phyloP scores from a whole-genome alignment of 2,329 filamentous ascomycete species.

The Cercospora nicotianae region DNA sequence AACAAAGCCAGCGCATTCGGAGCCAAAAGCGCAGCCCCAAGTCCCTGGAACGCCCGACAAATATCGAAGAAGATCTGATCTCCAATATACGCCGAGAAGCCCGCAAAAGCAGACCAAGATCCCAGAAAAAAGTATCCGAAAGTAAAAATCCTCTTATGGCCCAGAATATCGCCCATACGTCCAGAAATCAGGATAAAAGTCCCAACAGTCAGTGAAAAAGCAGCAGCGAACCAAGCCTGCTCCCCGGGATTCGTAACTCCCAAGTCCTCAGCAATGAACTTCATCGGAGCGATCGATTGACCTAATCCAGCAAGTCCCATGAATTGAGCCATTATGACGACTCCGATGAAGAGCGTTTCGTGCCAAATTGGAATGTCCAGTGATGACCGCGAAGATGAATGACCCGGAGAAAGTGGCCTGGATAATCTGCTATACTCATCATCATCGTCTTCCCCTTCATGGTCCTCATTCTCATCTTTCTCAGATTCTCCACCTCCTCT shows the following conservation, averaged over 20 bases:
- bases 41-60: constrained; percentile 44
- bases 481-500: not conserved
- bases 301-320: constrained; percentile 33
- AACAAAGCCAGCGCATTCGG: constrained; percentile 44
- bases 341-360: constrained; percentile 31
- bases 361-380: constrained; percentile 28
- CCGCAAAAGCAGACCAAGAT: constrained; percentile 45
- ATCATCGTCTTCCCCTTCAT: not conserved
- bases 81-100: constrained; percentile 40
- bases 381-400: not conserved
- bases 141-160: constrained; percentile 45
- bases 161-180: constrained; percentile 46
- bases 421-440: not conserved
- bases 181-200: constrained; percentile 49
- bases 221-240: constrained; percentile 47
- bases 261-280: constrained; percentile 49
- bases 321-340: constrained; percentile 34
- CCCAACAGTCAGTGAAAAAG: constrained; percentile 46
- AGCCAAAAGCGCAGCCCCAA: constrained; percentile 41
- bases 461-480: not conserved
- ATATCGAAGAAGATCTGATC: constrained; percentile 39
- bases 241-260: constrained; percentile 43
- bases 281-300: constrained; percentile 42
- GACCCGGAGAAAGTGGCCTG: not conserved
- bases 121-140: constrained; percentile 44